These are phyloP conservation scores for Malus asiatica DNA, from an alignment of 306 rosid genomes.

Conservation along the genomic window DNA sequence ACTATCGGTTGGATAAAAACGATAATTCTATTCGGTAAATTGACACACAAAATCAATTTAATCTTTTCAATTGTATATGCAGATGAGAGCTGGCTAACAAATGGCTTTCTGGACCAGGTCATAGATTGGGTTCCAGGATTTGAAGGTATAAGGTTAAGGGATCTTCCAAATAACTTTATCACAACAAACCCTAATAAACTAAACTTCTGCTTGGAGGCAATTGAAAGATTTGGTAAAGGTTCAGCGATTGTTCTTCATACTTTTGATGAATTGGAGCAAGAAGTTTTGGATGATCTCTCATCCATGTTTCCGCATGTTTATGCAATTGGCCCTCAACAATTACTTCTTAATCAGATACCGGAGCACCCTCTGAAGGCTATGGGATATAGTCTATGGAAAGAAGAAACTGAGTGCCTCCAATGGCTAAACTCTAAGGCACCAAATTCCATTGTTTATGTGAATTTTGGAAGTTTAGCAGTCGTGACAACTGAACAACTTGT, in stretches of 20 bases:
- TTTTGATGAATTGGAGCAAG: background rate
- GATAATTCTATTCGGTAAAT: no score
- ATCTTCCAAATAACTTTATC: background rate
- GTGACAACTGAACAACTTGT: background rate
- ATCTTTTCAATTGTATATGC: background rate
- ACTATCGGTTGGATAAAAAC: no score
- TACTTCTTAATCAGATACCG: background rate
- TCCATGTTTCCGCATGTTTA: background rate
- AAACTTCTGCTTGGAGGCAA: background rate
- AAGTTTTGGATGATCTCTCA: conserved; percentile 7
- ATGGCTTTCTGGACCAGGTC: conserved; percentile 5
- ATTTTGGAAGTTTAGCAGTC: conserved; percentile 1
- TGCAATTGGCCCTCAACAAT: conserved; percentile 10
- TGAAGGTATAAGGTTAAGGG: background rate
- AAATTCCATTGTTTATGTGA: conserved; percentile 9
- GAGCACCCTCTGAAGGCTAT: background rate
- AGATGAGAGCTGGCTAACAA: conserved; percentile 10
- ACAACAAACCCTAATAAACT: background rate
- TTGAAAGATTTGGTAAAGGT: background rate
- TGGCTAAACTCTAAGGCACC: conserved; percentile 7
- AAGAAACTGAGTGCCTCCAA: conserved; percentile 9
- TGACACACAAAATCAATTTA: no score
- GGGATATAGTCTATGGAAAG: conserved; percentile 6
- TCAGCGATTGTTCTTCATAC: conserved; percentile 5
- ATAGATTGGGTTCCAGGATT: conserved; percentile 13